Base-by-base conservation (phyloP, 495 filamentous ascomycete genomes). In the Melanomma pulvis-pyrius region DNA sequence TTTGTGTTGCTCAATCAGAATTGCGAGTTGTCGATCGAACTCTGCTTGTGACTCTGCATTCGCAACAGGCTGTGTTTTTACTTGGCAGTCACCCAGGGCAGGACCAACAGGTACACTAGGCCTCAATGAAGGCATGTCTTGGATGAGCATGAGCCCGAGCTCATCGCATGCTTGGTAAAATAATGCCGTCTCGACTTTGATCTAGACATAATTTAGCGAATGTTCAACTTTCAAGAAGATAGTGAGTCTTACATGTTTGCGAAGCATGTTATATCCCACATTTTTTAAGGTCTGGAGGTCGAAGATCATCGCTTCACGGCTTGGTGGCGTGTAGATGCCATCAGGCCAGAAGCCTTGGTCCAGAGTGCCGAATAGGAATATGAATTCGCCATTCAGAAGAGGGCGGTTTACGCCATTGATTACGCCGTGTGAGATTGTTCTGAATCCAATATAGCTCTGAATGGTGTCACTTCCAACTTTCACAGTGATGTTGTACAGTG, bases 321-420 rank as follows among this genome's bases (percentile, higher is more conserved):
- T 87, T 0, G 87, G 87, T 0, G 87, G 81, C 0, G 80, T 77
- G 66, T 89, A 83, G 24, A 89, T 74, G 0, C 87, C 87, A 67
- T 90, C 87, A 0, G 87, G 87, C 87, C 86, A 90, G 74, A 80
- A 88, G 1, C 87, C 87, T 66, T 90, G 86, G 56, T 90, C 87
- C 1, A 90, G 76, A 0, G 87, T 88, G 13, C 86, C 86, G 55
- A 90, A 88, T 65, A 81, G 79, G 75, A 89, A 89, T 11, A 83
- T 75, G 54, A 87, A 87, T 63, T 89, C 78, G 21, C 85, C 86
- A 65, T 89, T 89, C 48, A 89, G 68, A 13, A 88, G 71, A 0
- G 85, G 85, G 0, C 87, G 82, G 32, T 82, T 77, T n/a, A 89
- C 71, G 0, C 87, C 87, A 34, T 87, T 72, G 1, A 88, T 74